Conservation (phyloP, 2,329 filamentous ascomycete genomes). For the Microcyclosporella mali region DNA sequence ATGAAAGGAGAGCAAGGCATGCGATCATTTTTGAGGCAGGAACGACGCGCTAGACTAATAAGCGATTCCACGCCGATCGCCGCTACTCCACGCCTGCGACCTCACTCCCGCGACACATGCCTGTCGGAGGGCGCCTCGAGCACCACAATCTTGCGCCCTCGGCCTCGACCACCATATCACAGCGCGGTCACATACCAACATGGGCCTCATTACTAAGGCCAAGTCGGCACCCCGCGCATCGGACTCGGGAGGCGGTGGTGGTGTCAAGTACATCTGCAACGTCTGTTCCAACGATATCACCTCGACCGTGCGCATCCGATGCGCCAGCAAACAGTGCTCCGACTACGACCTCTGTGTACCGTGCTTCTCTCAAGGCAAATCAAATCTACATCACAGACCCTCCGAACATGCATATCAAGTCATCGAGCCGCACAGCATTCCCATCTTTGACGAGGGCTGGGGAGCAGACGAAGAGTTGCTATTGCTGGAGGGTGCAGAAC, state of each 20-base stretch:
- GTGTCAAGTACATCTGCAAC: slow-evolving; percentile 88
- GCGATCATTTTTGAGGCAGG: no score
- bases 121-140: no score
- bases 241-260: slow-evolving; percentile 31
- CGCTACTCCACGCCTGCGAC: background rate
- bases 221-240: slow-evolving; percentile 27
- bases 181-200: slow-evolving; percentile 7
- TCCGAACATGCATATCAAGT: slow-evolving; percentile 82
- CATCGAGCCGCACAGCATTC: slow-evolving; percentile 97
- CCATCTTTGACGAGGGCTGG: slow-evolving; percentile 92
- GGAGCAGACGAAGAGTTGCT: slow-evolving; percentile 95
- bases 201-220: slow-evolving; percentile 32
- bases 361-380: slow-evolving; percentile 79
- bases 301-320: slow-evolving; percentile 92
- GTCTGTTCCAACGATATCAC: slow-evolving; percentile 96
- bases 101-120: background rate
- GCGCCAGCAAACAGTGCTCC: slow-evolving; percentile 72
- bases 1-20: no score
- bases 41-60: no score
- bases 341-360: slow-evolving; percentile 97
- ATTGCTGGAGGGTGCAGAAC: slow-evolving; percentile 87
- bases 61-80: no score
- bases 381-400: slow-evolving; percentile 78
- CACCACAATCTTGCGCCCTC: background rate
- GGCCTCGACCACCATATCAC: slow-evolving; percentile 2